Base-by-base conservation (phyloP, 2,329 filamentous ascomycete species). In the Aureobasidium sp. region DNA sequence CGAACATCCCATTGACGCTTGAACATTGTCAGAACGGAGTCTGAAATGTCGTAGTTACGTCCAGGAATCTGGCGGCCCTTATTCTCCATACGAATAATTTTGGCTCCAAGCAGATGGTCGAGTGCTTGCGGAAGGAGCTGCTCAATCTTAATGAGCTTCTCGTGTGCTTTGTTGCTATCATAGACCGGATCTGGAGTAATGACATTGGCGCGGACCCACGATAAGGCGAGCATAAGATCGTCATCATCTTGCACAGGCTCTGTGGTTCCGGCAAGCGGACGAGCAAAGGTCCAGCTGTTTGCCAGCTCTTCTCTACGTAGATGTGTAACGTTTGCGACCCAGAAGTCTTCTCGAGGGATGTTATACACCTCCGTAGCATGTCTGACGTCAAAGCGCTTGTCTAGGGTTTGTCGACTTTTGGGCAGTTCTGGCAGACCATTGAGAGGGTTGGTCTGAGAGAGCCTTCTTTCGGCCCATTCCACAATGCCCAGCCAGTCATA, bases 401-500 rank as follows among this genome's bases (percentile, higher is more conserved):
- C 72, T 1, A 88, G 71, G n/a, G 72, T 71, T 13, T 72, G 67
- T 48, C 78, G 61, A 13, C 34, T 59, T 7, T 51, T 51, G 7
- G 65, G 67, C 17, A 68, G 53, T 26, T 64, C 48, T 9, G 56
- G 51, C 17, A 63, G 4, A 27, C 61, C 37, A 20, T 61, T 61
- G 12, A 52, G 13, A 67, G 73, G 56, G 32, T 44, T 50, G 27
- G 50, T 17, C 13, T 46, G 50, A 20, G 50, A 32, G 27, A 57
- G 59, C 41, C 43, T 34, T 26, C 79, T 77, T 65, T 84, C 76
- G 1, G 86, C 81, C 89, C 89, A 93, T 39, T 81, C 77, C 51
- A 92, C 81, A 6, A 92, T 73, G 5, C 71, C 73, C 10, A 77
- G 74, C 88, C 89, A 92, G 69, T 92, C 86, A 63, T 90, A 90